These are phyloP conservation scores for Delphinella strobiligena DNA, from an alignment of 2,329 filamentous ascomycete genomes.

Conservation along the genomic window DNA sequence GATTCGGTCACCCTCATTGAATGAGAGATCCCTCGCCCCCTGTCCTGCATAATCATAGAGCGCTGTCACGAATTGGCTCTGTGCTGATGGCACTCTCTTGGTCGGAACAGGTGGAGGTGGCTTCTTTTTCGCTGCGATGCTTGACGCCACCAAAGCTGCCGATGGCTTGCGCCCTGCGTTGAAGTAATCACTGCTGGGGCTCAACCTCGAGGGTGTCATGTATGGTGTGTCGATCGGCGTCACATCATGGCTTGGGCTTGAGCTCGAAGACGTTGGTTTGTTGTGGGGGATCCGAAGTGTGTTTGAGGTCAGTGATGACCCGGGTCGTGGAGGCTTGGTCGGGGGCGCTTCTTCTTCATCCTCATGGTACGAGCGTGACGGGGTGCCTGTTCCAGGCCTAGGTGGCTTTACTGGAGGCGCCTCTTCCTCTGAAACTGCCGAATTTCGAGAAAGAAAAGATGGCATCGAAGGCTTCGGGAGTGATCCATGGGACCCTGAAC, in stretches of 20 bases:
- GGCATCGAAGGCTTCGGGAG: conserved; percentile 6
- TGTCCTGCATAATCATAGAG: conserved; percentile 65
- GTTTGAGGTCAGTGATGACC: conserved; percentile 5
- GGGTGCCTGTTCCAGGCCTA: conserved; percentile 13
- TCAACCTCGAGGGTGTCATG: conserved; percentile 15
- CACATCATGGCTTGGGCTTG: not conserved
- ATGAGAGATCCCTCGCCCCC: conserved; percentile 56
- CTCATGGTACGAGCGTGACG: conserved; percentile 3
- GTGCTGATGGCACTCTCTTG: conserved; percentile 42
- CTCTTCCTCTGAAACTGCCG: conserved; percentile 17
- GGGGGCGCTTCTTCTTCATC: conserved; percentile 22
- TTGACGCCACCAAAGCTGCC: conserved; percentile 21
- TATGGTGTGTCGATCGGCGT: conserved; percentile 1
- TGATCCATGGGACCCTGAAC: conserved; percentile 8
- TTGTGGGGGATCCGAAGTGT: not conserved
- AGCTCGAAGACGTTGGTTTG: not conserved
- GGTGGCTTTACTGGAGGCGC: conserved; percentile 20
- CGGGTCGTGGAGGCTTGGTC: conserved; percentile 21
- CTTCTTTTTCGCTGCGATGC: conserved; percentile 52
- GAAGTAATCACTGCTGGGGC: conserved; percentile 28
- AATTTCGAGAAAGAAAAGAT: not conserved
- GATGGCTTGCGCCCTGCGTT: conserved; percentile 26
- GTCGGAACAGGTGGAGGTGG: conserved; percentile 60
- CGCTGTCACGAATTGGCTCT: conserved; percentile 41
- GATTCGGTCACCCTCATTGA: conserved; percentile 67